Evolutionary conservation across 176 grass and related monocot species (phyloP).

Genomic region (Oryza glaberrima): DNA sequence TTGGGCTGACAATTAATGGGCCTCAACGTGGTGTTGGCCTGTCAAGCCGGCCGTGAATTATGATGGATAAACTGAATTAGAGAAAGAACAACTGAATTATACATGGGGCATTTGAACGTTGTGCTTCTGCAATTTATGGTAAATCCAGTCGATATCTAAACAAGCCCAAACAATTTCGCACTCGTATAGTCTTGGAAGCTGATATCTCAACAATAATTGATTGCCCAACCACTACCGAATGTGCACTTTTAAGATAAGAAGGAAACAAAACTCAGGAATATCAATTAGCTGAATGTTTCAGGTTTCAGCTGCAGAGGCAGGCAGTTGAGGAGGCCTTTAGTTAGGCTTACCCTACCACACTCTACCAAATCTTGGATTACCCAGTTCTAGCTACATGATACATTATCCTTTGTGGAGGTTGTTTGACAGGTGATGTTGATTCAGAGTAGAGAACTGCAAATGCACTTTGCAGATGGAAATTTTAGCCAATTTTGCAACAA

Average conservation of each 20-base stretch:
- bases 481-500: neutral
- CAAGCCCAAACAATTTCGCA: neutral
- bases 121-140: neutral
- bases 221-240: conserved; percentile 41
- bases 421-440: neutral
- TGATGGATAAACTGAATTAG: too few relatives aligned
- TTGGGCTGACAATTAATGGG: neutral
- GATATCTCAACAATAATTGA: conserved; percentile 50
- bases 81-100: neutral
- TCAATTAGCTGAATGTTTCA: neutral
- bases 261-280: neutral
- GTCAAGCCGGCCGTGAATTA: too few relatives aligned
- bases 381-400: neutral
- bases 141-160: conserved; percentile 22
- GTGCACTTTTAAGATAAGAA: neutral
- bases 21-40: neutral
- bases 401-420: neutral
- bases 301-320: conserved; percentile 20
- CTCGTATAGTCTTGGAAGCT: conserved; percentile 28
- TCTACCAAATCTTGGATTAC: neutral
- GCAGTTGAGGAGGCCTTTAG: neutral
- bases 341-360: neutral
- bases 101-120: neutral
- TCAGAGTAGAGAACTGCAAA: neutral
- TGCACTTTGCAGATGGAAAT: neutral